These are phyloP conservation scores for Pezicula rhizophila DNA, from an alignment of 2,329 filamentous ascomycete species.

Conservation along the genomic window DNA sequence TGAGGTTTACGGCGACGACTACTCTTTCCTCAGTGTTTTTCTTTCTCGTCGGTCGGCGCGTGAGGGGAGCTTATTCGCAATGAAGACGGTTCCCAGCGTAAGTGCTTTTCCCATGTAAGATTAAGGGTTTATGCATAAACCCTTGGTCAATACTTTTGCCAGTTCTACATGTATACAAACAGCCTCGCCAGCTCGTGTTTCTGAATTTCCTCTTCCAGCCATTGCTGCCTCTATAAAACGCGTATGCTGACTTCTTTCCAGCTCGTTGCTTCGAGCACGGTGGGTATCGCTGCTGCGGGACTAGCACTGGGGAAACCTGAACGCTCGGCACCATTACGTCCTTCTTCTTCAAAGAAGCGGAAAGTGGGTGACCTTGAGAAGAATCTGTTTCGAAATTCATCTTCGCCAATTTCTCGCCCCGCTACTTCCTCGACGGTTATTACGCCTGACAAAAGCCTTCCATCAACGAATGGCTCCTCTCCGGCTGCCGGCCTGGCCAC, in stretches of 20 bases:
- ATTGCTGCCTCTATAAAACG: background rate
- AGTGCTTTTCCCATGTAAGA: constrained; percentile 13
- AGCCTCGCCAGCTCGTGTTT: background rate
- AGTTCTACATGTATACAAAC: constrained; percentile 1
- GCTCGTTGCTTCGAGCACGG: constrained; percentile 30
- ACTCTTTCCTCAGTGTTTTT: constrained; percentile 16
- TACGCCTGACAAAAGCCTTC: constrained; percentile 17
- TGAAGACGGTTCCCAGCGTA: constrained; percentile 28
- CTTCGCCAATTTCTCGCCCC: constrained; percentile 21
- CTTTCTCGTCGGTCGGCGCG: constrained; percentile 14
- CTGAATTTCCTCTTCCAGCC: background rate
- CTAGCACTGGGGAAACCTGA: constrained; percentile 27
- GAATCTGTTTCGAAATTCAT: constrained; percentile 12
- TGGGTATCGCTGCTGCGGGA: constrained; percentile 28
- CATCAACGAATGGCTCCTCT: constrained; percentile 9
- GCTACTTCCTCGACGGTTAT: constrained; percentile 22
- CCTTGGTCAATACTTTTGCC: constrained; percentile 1
- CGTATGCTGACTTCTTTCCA: constrained; percentile 14
- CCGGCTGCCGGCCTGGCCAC: constrained; percentile 10
- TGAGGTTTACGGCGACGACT: constrained; percentile 18
- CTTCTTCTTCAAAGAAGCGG: constrained; percentile 25
- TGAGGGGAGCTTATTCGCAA: constrained; percentile 14
- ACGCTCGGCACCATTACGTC: constrained; percentile 16
- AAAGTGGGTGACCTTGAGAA: constrained; percentile 18
- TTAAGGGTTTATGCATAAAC: constrained; percentile 6